Conservation (phyloP, 1,284 basidiomycete species). For the Fistulinella cinereoalba region DNA sequence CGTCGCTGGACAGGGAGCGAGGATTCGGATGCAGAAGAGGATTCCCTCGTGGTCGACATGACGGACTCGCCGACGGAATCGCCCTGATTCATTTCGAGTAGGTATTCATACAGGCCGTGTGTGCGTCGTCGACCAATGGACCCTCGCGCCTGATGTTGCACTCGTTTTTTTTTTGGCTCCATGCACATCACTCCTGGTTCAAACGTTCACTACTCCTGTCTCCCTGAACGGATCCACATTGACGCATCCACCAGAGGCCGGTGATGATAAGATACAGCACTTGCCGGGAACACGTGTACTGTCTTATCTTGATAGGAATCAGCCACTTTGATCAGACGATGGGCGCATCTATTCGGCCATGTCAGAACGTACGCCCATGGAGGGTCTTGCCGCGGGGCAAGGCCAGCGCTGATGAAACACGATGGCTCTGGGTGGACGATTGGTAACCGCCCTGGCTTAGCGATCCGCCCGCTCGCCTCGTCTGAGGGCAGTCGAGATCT, state of each 20-base stretch:
- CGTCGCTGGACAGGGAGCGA: slow-evolving; percentile 35
- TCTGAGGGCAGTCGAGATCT: too few species aligned
- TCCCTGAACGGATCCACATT: background rate
- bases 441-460: too few species aligned
- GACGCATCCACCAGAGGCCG: background rate
- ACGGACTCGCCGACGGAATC: slow-evolving; percentile 22
- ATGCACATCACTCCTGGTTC: background rate
- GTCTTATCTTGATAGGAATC: slow-evolving; percentile 9
- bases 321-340: too few species aligned
- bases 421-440: too few species aligned
- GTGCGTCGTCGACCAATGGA: slow-evolving; percentile 5
- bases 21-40: slow-evolving; percentile 27
- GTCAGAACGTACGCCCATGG: too few species aligned
- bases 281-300: slow-evolving; percentile 15
- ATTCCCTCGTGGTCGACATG: slow-evolving; percentile 22
- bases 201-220: background rate
- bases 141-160: slow-evolving; percentile 9
- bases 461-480: too few species aligned
- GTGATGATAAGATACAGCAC: slow-evolving; percentile 1
- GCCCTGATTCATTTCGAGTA: slow-evolving; percentile 2
- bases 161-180: slow-evolving; percentile 2
- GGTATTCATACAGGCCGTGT: slow-evolving; percentile 4
- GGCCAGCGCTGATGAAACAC: too few species aligned
- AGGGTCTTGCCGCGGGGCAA: too few species aligned
- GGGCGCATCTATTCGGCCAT: too few species aligned